Evolutionary conservation across 768 basidiomycete species (phyloP).

Genomic region (Agaricus blazei): DNA sequence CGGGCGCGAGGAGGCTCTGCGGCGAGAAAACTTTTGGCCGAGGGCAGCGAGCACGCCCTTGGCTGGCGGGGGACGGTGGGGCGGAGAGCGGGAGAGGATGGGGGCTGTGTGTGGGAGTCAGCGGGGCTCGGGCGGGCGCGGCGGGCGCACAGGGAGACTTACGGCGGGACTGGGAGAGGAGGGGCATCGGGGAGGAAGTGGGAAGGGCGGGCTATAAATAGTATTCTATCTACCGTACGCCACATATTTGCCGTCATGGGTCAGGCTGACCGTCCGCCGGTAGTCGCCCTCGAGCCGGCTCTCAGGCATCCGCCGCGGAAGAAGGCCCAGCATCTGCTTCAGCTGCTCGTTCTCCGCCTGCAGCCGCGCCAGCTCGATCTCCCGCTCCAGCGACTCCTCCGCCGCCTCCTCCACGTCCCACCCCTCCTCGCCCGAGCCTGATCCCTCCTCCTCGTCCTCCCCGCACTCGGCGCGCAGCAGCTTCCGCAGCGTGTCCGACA

Average conservation of each 20-base stretch:
- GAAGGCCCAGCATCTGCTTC: conserved; percentile 60
- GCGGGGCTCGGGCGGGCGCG: conserved; percentile 13
- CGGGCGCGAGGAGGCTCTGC: conserved; percentile 31
- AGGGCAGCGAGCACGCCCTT: conserved; percentile 35
- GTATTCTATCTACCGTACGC: neutral
- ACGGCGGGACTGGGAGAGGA: neutral
- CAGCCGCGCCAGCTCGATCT: conserved; percentile 83
- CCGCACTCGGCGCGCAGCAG: conserved; percentile 67
- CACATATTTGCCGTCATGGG: conserved; percentile 8
- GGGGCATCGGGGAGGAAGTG: conserved; percentile 4
- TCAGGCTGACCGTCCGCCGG: conserved; percentile 2
- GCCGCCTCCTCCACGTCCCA: conserved; percentile 34
- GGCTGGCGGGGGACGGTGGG: conserved; percentile 18
- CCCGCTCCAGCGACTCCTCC: conserved; percentile 85
- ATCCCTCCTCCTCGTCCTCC: conserved; percentile 45
- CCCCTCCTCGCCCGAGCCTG: conserved; percentile 24
- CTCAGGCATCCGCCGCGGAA: conserved; percentile 16
- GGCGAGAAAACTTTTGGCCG: conserved; percentile 43
- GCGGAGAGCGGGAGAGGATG: conserved; percentile 13
- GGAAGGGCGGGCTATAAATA: neutral
- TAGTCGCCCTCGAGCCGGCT: conserved; percentile 9
- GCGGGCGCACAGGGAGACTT: too few relatives aligned
- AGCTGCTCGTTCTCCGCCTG: conserved; percentile 86
- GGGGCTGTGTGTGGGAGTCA: neutral
- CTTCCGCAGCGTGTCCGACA: conserved; percentile 66